Evolutionary conservation across 108 stramenopile species (phyloP), one percentile per base, ranked within the genome.

Genomic region (Pseudonitzschia delicatissima): DNA sequence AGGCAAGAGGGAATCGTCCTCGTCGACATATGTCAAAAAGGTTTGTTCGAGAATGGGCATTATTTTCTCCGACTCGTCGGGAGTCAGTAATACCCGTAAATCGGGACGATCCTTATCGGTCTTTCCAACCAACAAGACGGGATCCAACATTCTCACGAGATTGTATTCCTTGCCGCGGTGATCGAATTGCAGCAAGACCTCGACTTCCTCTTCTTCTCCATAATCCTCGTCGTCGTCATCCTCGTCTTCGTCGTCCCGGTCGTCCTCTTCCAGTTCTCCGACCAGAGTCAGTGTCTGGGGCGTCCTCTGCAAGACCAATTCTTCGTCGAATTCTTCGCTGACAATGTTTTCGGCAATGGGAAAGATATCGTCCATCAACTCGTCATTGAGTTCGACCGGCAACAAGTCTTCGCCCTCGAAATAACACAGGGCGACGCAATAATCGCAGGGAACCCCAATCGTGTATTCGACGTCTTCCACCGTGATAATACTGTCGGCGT

Each of bases 291-390:
- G 75, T 25, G 87, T 90, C 64, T 91, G 90, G 23, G 90, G 87
- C 26, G 93, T 90, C 42, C 89, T 77, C 68, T 90, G 83, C 57
- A 95, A 67, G 1, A 64, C 73, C 26, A 92, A 66, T 61, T 92
- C 91, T 66, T 92, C 93, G n/a, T 87, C 91, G 76, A 90, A 95
- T 71, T 92, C 91, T 71, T 92, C 93, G 49, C 69, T 78, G 23
- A 95, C 85, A 58, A 92, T 88, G 29, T 72, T 74, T 59, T 87
- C 89, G 9, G 91, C 93, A 62, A 95, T 71, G 0, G 88, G 85
- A 57, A 89, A 91, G 62, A 95, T 72, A 21, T 90, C 88, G 58
- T 95, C 84, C 88, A 95, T 90, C 50, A 88, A 57, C 17, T 77
- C 63, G 69, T 89, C 89, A 40, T 85, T 77, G 26, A 91, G 59